Evolutionary conservation across 2,329 filamentous ascomycete species (phyloP).

Genomic region (Blastomyces parvus): DNA sequence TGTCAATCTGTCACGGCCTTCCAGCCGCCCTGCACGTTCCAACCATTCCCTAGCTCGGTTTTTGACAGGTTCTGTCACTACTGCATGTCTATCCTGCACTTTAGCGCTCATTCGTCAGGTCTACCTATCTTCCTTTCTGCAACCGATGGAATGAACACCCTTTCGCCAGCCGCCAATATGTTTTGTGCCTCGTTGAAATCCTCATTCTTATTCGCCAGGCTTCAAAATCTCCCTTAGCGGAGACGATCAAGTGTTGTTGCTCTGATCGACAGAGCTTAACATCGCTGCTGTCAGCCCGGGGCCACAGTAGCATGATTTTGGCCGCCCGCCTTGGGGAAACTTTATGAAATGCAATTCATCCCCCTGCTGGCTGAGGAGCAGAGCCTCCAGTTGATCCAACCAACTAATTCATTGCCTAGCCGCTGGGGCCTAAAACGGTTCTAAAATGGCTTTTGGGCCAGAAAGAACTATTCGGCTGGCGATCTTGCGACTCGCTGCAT

Average conservation of each 20-base stretch:
- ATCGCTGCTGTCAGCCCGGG: no score
- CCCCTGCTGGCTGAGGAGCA: neutral
- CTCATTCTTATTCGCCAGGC: no score
- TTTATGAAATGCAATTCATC: neutral
- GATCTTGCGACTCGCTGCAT: neutral
- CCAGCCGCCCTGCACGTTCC: neutral
- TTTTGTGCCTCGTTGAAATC: no score
- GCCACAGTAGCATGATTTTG: no score
- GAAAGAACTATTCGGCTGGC: neutral
- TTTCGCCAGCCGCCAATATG: neutral
- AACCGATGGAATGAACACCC: neutral
- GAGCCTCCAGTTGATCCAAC: neutral
- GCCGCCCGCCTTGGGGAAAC: neutral
- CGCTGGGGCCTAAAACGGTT: neutral
- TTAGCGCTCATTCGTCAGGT: neutral
- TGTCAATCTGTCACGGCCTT: neutral
- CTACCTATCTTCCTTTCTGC: neutral
- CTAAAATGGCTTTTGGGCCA: neutral
- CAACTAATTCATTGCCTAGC: conserved; percentile 1
- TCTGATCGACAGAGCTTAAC: neutral
- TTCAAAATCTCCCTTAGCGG: neutral
- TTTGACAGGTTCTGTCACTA: neutral
- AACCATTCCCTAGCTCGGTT: neutral
- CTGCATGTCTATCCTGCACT: conserved; percentile 1
- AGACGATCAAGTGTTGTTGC: neutral